A percentile compares a stretch with the other conserved stretches of the same genome.
Conservation (phyloP, 768 basidiomycete species). For the Hypsizygus marmoreus region DNA sequence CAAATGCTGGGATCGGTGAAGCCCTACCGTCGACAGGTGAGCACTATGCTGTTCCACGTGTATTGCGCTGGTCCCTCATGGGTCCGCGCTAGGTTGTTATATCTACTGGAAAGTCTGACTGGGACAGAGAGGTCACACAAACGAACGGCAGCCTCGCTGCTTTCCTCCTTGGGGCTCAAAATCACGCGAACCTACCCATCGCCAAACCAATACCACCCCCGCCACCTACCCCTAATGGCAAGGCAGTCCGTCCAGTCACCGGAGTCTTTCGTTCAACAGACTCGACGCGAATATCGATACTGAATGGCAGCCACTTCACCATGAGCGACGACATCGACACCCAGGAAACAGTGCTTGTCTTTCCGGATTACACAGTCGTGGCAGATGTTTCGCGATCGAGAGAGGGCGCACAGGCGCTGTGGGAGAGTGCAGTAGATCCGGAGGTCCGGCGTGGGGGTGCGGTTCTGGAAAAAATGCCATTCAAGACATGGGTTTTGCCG, state of each 20-base stretch:
- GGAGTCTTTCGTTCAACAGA: slow-evolving; percentile 64
- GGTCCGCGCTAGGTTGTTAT: slow-evolving; percentile 65
- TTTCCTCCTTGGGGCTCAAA: slow-evolving; percentile 43
- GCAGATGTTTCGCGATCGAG: slow-evolving; percentile 65
- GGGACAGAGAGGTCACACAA: slow-evolving; percentile 79
- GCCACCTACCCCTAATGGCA: slow-evolving; percentile 25
- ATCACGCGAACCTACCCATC: slow-evolving; percentile 26
- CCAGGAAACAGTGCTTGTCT: slow-evolving; percentile 79
- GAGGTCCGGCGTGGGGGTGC: slow-evolving; percentile 49
- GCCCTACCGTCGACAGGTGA: slow-evolving; percentile 80
- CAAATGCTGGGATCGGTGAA: slow-evolving; percentile 86
- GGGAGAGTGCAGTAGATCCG: slow-evolving; percentile 64
- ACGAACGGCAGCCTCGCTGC: slow-evolving; percentile 72
- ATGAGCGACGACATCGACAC: slow-evolving; percentile 64
- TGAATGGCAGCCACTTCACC: slow-evolving; percentile 83
- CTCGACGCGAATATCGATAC: slow-evolving; percentile 61
- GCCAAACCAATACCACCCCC: slow-evolving; percentile 26
- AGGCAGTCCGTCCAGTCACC: slow-evolving; percentile 35
- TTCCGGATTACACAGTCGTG: slow-evolving; percentile 91
- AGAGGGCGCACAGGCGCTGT: slow-evolving; percentile 71
- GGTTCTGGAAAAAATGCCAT: slow-evolving; percentile 41
- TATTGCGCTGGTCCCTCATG: slow-evolving; percentile 2
- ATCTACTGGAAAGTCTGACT: slow-evolving; percentile 88
- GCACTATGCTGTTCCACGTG: slow-evolving; percentile 8
- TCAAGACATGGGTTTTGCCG: slow-evolving; percentile 80